Conservation (phyloP, 176 grass and related monocot species). For the Avena sativa region DNA sequence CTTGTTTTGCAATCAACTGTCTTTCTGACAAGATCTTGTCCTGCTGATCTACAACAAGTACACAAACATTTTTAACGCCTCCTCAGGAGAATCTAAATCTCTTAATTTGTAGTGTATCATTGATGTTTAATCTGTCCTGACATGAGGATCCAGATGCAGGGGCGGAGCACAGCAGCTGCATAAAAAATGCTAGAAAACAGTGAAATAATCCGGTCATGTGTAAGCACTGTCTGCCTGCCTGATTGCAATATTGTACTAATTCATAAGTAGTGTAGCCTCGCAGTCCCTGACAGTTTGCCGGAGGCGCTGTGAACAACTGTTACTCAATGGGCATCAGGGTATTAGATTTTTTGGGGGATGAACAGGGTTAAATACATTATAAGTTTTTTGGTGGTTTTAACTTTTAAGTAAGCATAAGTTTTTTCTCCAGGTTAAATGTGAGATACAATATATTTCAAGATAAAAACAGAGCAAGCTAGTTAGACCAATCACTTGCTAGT, state of each 20-base stretch:
- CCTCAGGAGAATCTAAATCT: constrained; percentile 15
- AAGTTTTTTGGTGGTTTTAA: not conserved
- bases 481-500: not conserved
- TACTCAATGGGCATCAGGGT: not conserved
- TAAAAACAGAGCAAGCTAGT: not conserved
- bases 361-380: not conserved
- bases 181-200: not conserved
- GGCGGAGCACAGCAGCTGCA: not conserved
- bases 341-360: constrained; percentile 16
- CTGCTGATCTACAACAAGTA: constrained; percentile 39
- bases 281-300: not conserved
- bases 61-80: not conserved
- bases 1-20: constrained; percentile 8
- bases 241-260: too few relatives aligned
- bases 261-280: too few relatives aligned
- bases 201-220: not conserved
- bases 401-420: not conserved
- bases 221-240: too few relatives aligned
- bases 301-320: constrained; percentile 5
- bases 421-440: not conserved
- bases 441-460: not conserved
- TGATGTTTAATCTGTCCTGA: not conserved
- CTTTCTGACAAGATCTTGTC: constrained; percentile 38
- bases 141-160: constrained; percentile 33
- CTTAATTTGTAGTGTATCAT: constrained; percentile 15